Conservation (phyloP, 2,329 filamentous ascomycete species). For the Colletotrichum tropicale region DNA sequence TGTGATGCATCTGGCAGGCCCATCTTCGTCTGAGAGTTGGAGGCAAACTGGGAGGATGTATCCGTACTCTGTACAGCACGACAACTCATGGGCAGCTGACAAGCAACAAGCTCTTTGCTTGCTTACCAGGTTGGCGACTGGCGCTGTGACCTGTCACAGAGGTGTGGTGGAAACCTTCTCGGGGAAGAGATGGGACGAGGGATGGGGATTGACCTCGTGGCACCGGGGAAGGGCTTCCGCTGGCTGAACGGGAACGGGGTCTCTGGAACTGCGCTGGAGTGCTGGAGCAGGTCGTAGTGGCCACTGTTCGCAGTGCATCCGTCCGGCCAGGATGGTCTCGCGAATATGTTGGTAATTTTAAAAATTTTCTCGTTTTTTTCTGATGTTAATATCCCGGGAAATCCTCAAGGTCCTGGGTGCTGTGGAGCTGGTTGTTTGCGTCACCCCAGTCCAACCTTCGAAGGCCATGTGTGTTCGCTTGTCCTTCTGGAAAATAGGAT, state of each 20-base stretch:
- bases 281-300: not conserved
- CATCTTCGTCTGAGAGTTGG: not conserved
- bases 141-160: constrained; percentile 1
- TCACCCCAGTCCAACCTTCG: constrained; percentile 4
- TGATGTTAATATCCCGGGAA: constrained; percentile 13
- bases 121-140: not conserved
- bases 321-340: not conserved
- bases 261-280: not conserved
- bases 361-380: constrained; percentile 16
- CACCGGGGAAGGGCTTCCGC: constrained; percentile 21
- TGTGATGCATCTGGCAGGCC: not conserved
- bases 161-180: not conserved
- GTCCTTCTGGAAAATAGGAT: constrained; percentile 22
- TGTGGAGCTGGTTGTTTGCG: constrained; percentile 7
- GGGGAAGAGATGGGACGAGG: constrained; percentile 12
- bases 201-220: constrained; percentile 13
- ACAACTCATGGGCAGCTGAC: not conserved
- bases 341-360: constrained; percentile 4
- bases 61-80: not conserved
- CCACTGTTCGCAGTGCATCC: not conserved
- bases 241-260: not conserved
- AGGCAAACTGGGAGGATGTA: not conserved
- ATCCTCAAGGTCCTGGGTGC: constrained; percentile 5
- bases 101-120: not conserved
- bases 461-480: constrained; percentile 8